A percentile compares a stretch with the other conserved stretches of the same genome.
These are phyloP conservation scores for Berberis thunbergii DNA, from an alignment of 164 flowering plant genomes.

Conservation along the genomic window DNA sequence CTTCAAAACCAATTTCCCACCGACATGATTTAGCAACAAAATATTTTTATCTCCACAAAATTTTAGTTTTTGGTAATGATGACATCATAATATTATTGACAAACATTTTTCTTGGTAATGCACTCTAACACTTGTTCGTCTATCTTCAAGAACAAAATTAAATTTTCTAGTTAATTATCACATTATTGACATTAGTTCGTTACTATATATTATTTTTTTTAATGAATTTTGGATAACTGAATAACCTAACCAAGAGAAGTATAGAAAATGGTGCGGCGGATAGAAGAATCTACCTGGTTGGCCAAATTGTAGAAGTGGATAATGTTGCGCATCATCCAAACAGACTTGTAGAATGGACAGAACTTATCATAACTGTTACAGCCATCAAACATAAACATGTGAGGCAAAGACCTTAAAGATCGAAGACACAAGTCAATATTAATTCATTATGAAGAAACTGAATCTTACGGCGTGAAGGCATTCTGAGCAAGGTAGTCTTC, in stretches of 20 bases:
- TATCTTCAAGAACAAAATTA: too few species aligned
- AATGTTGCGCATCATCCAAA: slow-evolving; percentile 99
- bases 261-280: not conserved
- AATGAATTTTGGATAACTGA: too few species aligned
- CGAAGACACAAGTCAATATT: not conserved
- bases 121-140: too few species aligned
- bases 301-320: slow-evolving; percentile 91
- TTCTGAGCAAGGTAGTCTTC: slow-evolving; percentile 99
- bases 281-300: slow-evolving; percentile 56
- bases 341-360: slow-evolving; percentile 98
- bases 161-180: too few species aligned
- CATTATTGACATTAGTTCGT: too few species aligned
- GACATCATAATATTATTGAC: too few species aligned
- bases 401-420: not conserved
- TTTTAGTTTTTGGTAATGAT: too few species aligned
- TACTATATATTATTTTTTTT: too few species aligned
- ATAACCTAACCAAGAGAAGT: not conserved
- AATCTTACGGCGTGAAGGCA: slow-evolving; percentile 95
- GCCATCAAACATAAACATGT: slow-evolving; percentile 2
- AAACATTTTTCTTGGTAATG: too few species aligned
- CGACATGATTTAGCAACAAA: too few species aligned
- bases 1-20: too few species aligned
- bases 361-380: slow-evolving; percentile 80
- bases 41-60: too few species aligned
- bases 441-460: not conserved